phyloP scores from a whole-genome alignment of 2,329 filamentous ascomycete genomes.

The Colletotrichum sp. region DNA sequence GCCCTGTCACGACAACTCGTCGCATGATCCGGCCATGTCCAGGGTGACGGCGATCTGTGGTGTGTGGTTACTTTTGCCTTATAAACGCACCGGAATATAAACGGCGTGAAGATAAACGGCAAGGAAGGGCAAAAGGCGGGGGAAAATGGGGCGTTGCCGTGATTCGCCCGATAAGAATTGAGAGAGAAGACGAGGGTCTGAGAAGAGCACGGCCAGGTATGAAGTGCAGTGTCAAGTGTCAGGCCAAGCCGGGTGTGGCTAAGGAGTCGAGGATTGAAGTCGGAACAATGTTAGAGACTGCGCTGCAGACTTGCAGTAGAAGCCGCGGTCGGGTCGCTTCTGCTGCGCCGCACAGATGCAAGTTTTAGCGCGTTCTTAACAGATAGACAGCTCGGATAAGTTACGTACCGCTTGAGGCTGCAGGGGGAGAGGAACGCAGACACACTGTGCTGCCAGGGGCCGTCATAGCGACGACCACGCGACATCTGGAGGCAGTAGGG shows the following conservation, averaged over 20 bases:
- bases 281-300: constrained; percentile 13
- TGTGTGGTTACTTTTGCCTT: not conserved
- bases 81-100: not conserved
- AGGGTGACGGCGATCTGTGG: not conserved
- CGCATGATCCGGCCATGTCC: constrained; percentile 59
- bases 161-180: not conserved
- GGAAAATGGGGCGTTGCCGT: not conserved
- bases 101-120: not conserved
- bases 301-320: not conserved
- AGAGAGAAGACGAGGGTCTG: not conserved
- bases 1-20: constrained; percentile 83
- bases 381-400: not conserved
- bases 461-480: not conserved
- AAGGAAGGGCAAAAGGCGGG: not conserved
- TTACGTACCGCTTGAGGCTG: not conserved
- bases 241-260: not conserved
- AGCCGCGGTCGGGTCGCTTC: not conserved
- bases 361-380: constrained; percentile 9
- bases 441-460: constrained; percentile 13
- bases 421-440: not conserved
- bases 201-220: not conserved
- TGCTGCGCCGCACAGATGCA: constrained; percentile 17
- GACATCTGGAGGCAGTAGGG: not conserved
- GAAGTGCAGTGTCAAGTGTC: not conserved
- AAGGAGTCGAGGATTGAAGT: constrained; percentile 1